These are phyloP conservation scores for Hypoxylon intermedium DNA, from an alignment of 495 filamentous ascomycete species.

Conservation along the genomic window DNA sequence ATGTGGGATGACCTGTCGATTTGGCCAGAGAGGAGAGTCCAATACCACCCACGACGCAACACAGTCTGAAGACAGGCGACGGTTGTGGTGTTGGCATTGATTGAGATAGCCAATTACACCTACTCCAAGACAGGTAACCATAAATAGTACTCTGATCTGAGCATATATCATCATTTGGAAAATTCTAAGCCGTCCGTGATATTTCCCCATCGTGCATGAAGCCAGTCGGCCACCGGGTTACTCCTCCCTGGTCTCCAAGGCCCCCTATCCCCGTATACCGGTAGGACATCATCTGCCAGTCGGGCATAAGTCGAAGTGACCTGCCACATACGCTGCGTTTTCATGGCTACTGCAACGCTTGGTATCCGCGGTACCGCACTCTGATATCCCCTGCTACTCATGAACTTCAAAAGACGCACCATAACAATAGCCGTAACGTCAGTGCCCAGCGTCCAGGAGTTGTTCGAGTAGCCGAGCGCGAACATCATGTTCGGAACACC, in stretches of 20 bases:
- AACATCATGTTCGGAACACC: slow-evolving; percentile 65
- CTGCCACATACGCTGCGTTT: slow-evolving; percentile 6
- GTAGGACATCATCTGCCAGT: neutral
- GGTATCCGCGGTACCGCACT: too few species aligned
- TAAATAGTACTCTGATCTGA: too few species aligned
- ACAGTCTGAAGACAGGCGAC: too few species aligned
- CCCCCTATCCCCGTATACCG: slow-evolving; percentile 4
- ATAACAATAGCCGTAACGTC: slow-evolving; percentile 61
- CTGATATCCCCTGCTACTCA: too few species aligned
- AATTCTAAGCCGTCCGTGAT: neutral
- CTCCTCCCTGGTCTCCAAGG: slow-evolving; percentile 10
- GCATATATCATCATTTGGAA: neutral
- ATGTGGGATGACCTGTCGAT: too few species aligned
- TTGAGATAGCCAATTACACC: too few species aligned
- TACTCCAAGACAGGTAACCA: too few species aligned
- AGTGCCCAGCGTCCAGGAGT: slow-evolving; percentile 66
- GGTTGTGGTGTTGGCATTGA: too few species aligned
- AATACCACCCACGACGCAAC: too few species aligned
- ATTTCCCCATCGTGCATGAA: slow-evolving; percentile 14
- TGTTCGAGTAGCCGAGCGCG: slow-evolving; percentile 65
- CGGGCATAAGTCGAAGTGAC: slow-evolving; percentile 2
- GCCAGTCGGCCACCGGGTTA: neutral
- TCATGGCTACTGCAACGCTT: neutral
- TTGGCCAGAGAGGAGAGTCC: too few species aligned
- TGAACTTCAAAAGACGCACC: slow-evolving; percentile 38